Conservation (phyloP, 129 eudicot genomes). For the Flaveria brownii region DNA sequence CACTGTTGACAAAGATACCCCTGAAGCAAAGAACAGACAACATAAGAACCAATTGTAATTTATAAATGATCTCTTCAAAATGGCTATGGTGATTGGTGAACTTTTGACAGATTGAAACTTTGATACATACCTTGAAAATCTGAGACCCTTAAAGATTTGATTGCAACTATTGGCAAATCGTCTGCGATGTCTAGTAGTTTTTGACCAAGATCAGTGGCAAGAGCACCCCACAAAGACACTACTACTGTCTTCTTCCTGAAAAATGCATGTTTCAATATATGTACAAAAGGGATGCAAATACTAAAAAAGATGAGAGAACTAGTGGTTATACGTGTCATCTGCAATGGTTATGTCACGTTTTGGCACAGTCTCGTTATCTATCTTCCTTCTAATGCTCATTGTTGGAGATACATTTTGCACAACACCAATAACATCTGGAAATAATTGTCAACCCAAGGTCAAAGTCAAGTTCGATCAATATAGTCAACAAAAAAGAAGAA, state of each 20-base stretch:
- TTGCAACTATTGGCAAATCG: slow-evolving; percentile 79
- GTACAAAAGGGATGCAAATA: background rate
- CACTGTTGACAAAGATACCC: slow-evolving; percentile 75
- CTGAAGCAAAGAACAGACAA: slow-evolving; percentile 34
- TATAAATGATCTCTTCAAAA: background rate
- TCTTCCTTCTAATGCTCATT: slow-evolving; percentile 82
- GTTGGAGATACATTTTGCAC: slow-evolving; percentile 90
- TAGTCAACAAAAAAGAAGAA: background rate
- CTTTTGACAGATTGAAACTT: background rate
- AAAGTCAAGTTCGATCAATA: background rate
- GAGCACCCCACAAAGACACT: slow-evolving; percentile 83
- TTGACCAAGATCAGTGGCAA: slow-evolving; percentile 78
- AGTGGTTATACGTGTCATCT: slow-evolving; percentile 69
- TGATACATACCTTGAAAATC: slow-evolving; percentile 66
- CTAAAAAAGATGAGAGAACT: background rate
- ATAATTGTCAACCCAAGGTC: background rate
- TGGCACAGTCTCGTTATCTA: slow-evolving; percentile 62
- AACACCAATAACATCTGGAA: slow-evolving; percentile 89
- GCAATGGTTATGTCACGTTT: slow-evolving; percentile 94
- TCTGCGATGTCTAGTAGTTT: slow-evolving; percentile 78
- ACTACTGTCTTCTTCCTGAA: slow-evolving; percentile 91
- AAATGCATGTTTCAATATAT: background rate
- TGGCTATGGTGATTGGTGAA: background rate
- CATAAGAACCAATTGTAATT: background rate
- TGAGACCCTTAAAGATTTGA: slow-evolving; percentile 75